Evolutionary conservation across 1,139 yeast genomes (phyloP).

Genomic region (Lodderomyces metapsilosis): DNA sequence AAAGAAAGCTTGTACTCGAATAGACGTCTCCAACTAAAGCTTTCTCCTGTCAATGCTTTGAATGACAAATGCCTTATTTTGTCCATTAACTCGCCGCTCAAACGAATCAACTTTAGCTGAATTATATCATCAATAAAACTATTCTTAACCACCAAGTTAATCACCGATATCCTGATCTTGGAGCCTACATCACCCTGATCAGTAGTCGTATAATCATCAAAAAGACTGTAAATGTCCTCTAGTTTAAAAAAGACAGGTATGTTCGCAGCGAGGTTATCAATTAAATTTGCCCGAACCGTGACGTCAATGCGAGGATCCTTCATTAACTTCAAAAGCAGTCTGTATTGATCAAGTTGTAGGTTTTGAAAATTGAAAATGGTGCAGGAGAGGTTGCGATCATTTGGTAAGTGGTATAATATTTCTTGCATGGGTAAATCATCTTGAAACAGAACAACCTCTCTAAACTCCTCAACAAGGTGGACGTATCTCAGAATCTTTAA

Average conservation of each 20-base stretch:
- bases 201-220: slow-evolving; percentile 67
- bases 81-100: slow-evolving; percentile 46
- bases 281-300: slow-evolving; percentile 26
- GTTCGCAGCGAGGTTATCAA: slow-evolving; percentile 17
- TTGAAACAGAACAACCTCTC: slow-evolving; percentile 19
- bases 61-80: slow-evolving; percentile 29
- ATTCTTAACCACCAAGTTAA: slow-evolving; percentile 26
- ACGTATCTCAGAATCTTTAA: slow-evolving; percentile 17
- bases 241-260: slow-evolving; percentile 52
- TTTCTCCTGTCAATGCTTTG: slow-evolving; percentile 4
- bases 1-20: slow-evolving; percentile 19
- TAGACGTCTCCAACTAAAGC: slow-evolving; percentile 26
- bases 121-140: slow-evolving; percentile 12
- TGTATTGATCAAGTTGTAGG: slow-evolving; percentile 12
- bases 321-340: slow-evolving; percentile 18
- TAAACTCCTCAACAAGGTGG: slow-evolving; percentile 20
- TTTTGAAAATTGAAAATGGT: slow-evolving; percentile 28
- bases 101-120: slow-evolving; percentile 44
- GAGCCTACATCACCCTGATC: slow-evolving; percentile 82
- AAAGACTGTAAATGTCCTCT: slow-evolving; percentile 17
- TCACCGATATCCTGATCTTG: slow-evolving; percentile 53
- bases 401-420: slow-evolving; percentile 25
- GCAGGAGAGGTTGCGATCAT: slow-evolving; percentile 28
- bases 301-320: slow-evolving; percentile 22
- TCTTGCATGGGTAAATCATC: slow-evolving; percentile 17